Base-by-base conservation (phyloP, 2,329 filamentous ascomycete genomes). In the Furcasterigmium furcatum region DNA sequence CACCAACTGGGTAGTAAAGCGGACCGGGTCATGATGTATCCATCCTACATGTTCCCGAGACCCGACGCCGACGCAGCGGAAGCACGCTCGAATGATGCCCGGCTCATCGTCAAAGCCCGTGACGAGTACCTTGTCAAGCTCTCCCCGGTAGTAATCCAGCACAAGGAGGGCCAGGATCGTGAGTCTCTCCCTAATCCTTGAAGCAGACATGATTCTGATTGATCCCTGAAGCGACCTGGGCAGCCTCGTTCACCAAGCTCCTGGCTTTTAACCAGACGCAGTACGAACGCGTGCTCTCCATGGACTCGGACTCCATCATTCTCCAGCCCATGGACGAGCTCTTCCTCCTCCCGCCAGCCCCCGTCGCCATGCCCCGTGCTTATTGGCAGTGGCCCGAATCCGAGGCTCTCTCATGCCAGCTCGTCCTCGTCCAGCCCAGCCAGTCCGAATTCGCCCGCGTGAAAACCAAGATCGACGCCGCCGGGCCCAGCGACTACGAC, bases 311-410 rank as follows among this genome's bases (percentile, higher is more conserved):
- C 57, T 70, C 78, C 22, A 79, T 75, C 3, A 64, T 87, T 9
- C 70, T 84, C 9, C 67, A 80, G 48, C 66, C 71, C 32, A 74
- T 87, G 68, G 85, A 88, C 59, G 83, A 88, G 54, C 73, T 88
- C 3, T 88, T 88, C 66, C 73, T 84, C 36, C 69, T 85, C 9
- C 84, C 84, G 0, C 59, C 68, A 3, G 71, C 76, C 7, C 68
- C 75, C 3, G 73, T 84, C 16, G 82, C 83, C 12, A 83, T 87
- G 77, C 81, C 84, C 4, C 77, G 81, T 18, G 84, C 84, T n/a
- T 87, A 88, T 61, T 87, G 84, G 84, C 67, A 79, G 6, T 70
- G 77, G 5, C 77, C 77, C 0, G 66, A 72, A 1, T 68, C 67
- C 9, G 70, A 71, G 50, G 70, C 73, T 2, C 69, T 88, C 10